Conservation (phyloP, 2,329 filamentous ascomycete species). For the Arachnomyces sp. region DNA sequence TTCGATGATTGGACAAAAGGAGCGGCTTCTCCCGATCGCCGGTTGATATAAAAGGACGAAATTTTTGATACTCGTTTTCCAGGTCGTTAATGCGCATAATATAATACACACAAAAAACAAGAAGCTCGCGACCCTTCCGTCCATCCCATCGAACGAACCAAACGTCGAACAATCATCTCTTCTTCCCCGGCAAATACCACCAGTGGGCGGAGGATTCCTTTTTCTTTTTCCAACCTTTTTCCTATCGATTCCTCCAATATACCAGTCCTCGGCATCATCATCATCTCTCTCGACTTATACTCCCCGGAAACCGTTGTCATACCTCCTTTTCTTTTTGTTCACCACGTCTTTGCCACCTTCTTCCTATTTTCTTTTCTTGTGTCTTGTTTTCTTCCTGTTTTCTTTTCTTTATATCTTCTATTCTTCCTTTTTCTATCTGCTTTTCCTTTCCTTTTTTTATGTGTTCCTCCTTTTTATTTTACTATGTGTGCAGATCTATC, state of each 20-base stretch:
- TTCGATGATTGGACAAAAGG: background rate
- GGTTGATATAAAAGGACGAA: too few species aligned
- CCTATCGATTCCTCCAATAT: slow-evolving; percentile 9
- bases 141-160: background rate
- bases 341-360: slow-evolving; percentile 12
- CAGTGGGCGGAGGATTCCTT: background rate
- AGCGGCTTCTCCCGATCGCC: background rate
- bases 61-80: too few species aligned
- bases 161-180: background rate
- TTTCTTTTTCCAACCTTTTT: slow-evolving; percentile 1
- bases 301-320: slow-evolving; percentile 7
- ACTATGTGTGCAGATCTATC: slow-evolving; percentile 13
- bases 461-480: slow-evolving; percentile 17
- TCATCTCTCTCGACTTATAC: slow-evolving; percentile 15
- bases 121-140: background rate
- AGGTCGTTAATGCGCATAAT: background rate
- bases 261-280: slow-evolving; percentile 13
- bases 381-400: slow-evolving; percentile 7
- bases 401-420: slow-evolving; percentile 6
- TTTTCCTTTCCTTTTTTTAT: slow-evolving; percentile 14
- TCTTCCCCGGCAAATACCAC: background rate
- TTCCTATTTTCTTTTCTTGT: slow-evolving; percentile 14
- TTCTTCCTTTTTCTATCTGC: slow-evolving; percentile 4
- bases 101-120: slow-evolving; percentile 3
- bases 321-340: slow-evolving; percentile 11